These are phyloP conservation scores for Neltuma alba DNA, from an alignment of 306 rosid species.

Conservation along the genomic window DNA sequence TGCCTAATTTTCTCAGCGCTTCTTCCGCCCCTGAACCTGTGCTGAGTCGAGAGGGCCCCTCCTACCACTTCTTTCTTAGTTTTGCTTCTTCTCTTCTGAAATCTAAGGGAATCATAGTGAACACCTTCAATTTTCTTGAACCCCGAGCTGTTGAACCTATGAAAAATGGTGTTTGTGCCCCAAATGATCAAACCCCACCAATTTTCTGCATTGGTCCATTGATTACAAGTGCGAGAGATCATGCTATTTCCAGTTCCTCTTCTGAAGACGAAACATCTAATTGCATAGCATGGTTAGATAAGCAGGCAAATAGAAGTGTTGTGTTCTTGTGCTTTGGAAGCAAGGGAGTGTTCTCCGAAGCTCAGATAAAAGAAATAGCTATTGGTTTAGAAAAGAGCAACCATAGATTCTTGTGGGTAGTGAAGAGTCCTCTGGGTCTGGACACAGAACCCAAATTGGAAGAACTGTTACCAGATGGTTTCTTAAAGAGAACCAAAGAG, in stretches of 20 bases:
- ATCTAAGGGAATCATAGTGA: conserved; percentile 9
- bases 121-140: conserved; percentile 28
- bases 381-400: conserved; percentile 50
- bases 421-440: conserved; percentile 35
- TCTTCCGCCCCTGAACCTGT: conserved; percentile 15
- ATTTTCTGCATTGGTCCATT: conserved; percentile 32
- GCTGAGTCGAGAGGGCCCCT: conserved; percentile 4
- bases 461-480: conserved; percentile 46
- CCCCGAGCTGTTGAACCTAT: neutral
- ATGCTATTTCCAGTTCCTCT: neutral
- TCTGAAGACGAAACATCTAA: neutral
- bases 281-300: conserved; percentile 6
- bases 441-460: conserved; percentile 30
- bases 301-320: conserved; percentile 46
- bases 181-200: conserved; percentile 15
- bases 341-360: conserved; percentile 43
- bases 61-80: conserved; percentile 3
- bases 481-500: conserved; percentile 37
- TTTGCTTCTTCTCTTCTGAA: neutral
- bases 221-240: conserved; percentile 26
- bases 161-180: conserved; percentile 14
- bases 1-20: conserved; percentile 19
- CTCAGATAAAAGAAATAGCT: conserved; percentile 46
- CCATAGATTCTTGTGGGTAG: conserved; percentile 52
- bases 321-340: conserved; percentile 60